phyloP scores from a whole-genome alignment of 768 basidiomycete species.

The Lentinula guzmanii region DNA sequence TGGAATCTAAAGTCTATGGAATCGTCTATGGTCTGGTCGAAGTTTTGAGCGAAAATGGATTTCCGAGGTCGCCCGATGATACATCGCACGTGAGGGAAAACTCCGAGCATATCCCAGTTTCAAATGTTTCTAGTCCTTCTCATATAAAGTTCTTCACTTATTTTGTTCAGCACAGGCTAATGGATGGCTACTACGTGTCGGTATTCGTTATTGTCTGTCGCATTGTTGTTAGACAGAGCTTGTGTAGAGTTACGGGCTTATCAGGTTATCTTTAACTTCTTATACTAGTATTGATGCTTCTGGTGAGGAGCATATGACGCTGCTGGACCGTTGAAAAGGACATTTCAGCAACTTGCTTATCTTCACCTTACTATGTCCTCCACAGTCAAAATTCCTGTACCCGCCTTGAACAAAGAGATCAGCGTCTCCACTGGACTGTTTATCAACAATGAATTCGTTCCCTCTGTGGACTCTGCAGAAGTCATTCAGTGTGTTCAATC shows the following conservation, averaged over 20 bases:
- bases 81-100: not conserved
- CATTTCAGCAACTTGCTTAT: not conserved
- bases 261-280: too few species aligned
- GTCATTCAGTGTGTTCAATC: slow-evolving; percentile 47
- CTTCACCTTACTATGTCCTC: slow-evolving; percentile 35
- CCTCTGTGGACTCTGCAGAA: slow-evolving; percentile 65
- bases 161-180: too few species aligned
- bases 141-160: too few species aligned
- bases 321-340: not conserved
- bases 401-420: slow-evolving; percentile 41
- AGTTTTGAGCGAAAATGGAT: not conserved
- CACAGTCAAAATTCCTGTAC: slow-evolving; percentile 31
- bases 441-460: slow-evolving; percentile 86
- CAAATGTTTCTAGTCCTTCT: too few species aligned
- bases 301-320: not conserved
- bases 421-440: slow-evolving; percentile 78
- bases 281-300: not conserved
- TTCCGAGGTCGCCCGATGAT: not conserved
- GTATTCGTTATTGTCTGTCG: too few species aligned
- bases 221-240: too few species aligned
- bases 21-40: not conserved
- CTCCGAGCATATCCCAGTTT: too few species aligned
- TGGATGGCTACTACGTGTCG: too few species aligned
- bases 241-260: too few species aligned
- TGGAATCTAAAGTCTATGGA: not conserved